Conservation (phyloP, 768 basidiomycete genomes). For the Hygrocybe coccinea region DNA sequence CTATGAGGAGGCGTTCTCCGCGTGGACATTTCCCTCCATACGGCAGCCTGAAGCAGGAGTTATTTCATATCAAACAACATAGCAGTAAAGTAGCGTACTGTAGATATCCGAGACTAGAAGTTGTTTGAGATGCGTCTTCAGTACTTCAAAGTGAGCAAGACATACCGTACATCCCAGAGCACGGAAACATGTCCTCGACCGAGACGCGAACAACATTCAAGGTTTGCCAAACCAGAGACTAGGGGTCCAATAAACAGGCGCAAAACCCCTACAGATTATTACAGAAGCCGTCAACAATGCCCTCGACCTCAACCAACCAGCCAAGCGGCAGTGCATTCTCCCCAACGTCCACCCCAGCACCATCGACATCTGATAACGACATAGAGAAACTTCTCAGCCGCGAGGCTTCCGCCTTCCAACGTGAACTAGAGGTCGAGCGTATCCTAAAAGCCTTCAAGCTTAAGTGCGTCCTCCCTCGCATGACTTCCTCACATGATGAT, state of each 20-base stretch:
- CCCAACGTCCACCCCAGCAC: slow-evolving; percentile 11
- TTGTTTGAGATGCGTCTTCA: too few species aligned
- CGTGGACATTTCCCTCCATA: slow-evolving; percentile 15
- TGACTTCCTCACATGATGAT: background rate
- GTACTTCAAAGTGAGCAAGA: too few species aligned
- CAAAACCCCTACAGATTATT: too few species aligned
- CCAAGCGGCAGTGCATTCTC: too few species aligned
- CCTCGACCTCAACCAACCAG: too few species aligned
- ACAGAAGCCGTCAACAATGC: too few species aligned
- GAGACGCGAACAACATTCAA: slow-evolving; percentile 1
- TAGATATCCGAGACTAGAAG: too few species aligned
- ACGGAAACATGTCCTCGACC: background rate
- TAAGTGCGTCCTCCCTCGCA: slow-evolving; percentile 54
- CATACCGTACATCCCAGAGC: too few species aligned
- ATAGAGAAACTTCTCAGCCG: slow-evolving; percentile 75
- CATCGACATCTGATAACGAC: slow-evolving; percentile 42
- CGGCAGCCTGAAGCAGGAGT: background rate
- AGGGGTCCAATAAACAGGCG: too few species aligned
- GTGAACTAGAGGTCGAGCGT: slow-evolving; percentile 85
- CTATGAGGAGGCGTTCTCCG: slow-evolving; percentile 5
- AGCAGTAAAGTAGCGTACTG: too few species aligned
- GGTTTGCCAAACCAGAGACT: background rate
- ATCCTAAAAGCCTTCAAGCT: slow-evolving; percentile 94
- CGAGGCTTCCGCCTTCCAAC: slow-evolving; percentile 80
- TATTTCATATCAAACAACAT: too few species aligned